Evolutionary conservation across 208 protist species (phyloP).

Genomic region (Blechomonas ayalai): DNA sequence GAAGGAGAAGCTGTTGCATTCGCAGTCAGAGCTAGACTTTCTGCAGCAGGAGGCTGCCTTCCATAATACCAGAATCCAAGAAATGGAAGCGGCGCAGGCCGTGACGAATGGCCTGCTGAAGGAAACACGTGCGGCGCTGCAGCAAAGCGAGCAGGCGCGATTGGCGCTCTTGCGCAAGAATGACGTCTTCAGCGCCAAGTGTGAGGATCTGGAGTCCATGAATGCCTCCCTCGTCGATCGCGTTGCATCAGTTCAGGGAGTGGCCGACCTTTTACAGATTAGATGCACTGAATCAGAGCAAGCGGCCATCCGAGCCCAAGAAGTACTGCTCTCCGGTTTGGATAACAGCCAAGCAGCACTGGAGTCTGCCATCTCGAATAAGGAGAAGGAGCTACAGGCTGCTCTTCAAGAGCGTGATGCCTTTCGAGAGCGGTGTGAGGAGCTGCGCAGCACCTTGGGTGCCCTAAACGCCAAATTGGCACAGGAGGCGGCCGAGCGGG

Average conservation of each 20-base stretch:
- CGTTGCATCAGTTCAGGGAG: conserved; percentile 25
- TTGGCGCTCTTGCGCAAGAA: conserved; percentile 32
- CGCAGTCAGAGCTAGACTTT: conserved; percentile 9
- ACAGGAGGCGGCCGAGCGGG: conserved; percentile 7
- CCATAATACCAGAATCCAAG: conserved; percentile 12
- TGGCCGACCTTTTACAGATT: conserved; percentile 11
- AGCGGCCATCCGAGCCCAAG: conserved; percentile 16
- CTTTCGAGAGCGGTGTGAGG: conserved; percentile 29
- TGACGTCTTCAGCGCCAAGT: conserved; percentile 14
- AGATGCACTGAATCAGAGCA: conserved; percentile 20
- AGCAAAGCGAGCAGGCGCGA: conserved; percentile 18
- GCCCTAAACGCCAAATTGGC: conserved; percentile 33
- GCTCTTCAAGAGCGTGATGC: not conserved
- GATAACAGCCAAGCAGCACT: not conserved
- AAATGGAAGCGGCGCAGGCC: conserved; percentile 14
- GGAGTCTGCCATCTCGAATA: not conserved
- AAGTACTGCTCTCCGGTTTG: not conserved
- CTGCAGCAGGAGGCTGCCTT: conserved; percentile 19
- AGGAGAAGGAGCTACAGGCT: conserved; percentile 1
- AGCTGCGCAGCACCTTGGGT: conserved; percentile 42
- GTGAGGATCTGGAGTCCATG: conserved; percentile 17
- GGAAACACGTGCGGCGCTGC: conserved; percentile 7
- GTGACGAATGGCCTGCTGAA: conserved; percentile 12
- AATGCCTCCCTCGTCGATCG: conserved; percentile 37
- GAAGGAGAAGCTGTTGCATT: conserved; percentile 11